Percentiles rank a stretch among this genome's conserved stretches.
These are phyloP conservation scores for Voacanga thouarsii DNA, from an alignment of 257 asterid species.

Conservation along the genomic window DNA sequence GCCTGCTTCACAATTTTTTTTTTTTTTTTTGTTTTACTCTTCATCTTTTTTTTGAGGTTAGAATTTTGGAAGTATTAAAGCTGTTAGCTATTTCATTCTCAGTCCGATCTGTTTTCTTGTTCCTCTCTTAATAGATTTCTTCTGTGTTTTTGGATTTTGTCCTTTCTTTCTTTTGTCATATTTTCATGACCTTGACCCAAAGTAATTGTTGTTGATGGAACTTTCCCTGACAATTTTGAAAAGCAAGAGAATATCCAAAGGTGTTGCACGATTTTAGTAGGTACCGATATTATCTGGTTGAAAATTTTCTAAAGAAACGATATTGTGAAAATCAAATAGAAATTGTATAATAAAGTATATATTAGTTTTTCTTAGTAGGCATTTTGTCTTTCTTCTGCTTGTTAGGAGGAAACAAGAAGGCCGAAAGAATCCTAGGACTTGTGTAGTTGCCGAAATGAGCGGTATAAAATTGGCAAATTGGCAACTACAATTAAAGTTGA, in stretches of 20 bases:
- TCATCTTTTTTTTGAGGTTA: conserved; percentile 25
- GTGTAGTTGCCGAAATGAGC: too few relatives aligned
- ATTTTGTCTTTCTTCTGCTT: too few relatives aligned
- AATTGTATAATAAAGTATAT: too few relatives aligned
- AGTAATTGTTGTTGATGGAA: background rate
- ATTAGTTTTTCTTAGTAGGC: too few relatives aligned
- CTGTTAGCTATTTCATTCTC: conserved; percentile 32
- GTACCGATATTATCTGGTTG: too few relatives aligned
- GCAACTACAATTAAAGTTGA: background rate
- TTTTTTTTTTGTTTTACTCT: conserved; percentile 12
- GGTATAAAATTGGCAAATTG: too few relatives aligned
- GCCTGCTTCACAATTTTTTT: background rate
- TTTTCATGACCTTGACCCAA: background rate
- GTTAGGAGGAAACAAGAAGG: too few relatives aligned
- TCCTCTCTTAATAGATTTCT: background rate
- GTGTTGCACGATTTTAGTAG: too few relatives aligned
- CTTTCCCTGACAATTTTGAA: background rate
- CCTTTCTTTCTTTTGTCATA: background rate
- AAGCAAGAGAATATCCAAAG: background rate
- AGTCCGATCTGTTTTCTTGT: conserved; percentile 8
- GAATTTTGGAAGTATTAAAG: conserved; percentile 32
- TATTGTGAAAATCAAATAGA: too few relatives aligned
- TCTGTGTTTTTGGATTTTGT: background rate
- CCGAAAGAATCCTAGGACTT: too few relatives aligned
- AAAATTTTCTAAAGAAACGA: too few relatives aligned